These are phyloP conservation scores for Aspergillus funiculosus DNA, from an alignment of 495 filamentous ascomycete genomes.

Conservation along the genomic window DNA sequence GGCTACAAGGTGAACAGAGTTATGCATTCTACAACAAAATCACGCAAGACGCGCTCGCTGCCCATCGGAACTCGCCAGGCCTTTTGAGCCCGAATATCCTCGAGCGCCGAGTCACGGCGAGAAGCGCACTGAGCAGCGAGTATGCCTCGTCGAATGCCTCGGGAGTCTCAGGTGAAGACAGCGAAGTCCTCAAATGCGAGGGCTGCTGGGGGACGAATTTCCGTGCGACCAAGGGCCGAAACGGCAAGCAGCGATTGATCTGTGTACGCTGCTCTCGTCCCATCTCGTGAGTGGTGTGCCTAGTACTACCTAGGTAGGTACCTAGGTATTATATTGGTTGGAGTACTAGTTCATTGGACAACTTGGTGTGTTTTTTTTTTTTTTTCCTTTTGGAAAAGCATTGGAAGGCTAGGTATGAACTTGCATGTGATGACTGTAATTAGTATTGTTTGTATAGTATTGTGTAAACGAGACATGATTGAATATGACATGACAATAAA, in stretches of 20 bases:
- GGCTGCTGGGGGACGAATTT: slow-evolving; percentile 49
- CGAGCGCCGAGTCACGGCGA: slow-evolving; percentile 31
- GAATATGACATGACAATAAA: neutral
- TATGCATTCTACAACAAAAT: slow-evolving; percentile 50
- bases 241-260: slow-evolving; percentile 46
- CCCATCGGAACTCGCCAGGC: slow-evolving; percentile 23
- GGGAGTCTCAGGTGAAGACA: slow-evolving; percentile 31
- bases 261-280: slow-evolving; percentile 46
- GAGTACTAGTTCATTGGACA: neutral
- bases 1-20: slow-evolving; percentile 48
- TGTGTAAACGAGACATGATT: neutral
- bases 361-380: neutral
- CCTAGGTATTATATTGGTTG: too few species aligned
- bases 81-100: slow-evolving; percentile 25
- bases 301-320: neutral
- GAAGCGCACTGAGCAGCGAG: slow-evolving; percentile 45
- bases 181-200: slow-evolving; percentile 44
- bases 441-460: slow-evolving; percentile 7
- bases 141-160: slow-evolving; percentile 34
- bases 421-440: neutral
- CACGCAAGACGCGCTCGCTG: slow-evolving; percentile 40
- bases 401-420: neutral
- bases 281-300: slow-evolving; percentile 1
- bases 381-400: neutral
- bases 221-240: slow-evolving; percentile 41